Base-by-base conservation (phyloP, 306 rosid species). In the Pachyrhizus erosus region DNA sequence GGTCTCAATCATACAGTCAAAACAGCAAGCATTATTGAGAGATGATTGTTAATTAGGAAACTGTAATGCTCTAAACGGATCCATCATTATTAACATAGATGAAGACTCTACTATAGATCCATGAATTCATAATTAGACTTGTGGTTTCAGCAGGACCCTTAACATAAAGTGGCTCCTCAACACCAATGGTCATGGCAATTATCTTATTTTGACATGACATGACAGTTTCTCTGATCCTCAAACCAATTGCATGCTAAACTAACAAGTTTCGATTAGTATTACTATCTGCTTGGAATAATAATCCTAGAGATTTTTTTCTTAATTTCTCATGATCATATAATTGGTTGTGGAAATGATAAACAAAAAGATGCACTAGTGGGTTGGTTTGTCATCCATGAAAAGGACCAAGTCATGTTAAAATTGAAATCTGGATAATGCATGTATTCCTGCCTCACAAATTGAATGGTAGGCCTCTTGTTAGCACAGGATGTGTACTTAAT, bases 381-480 rank as follows among this genome's bases (percentile, higher is more conserved):
- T 79, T 78, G 65, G 37, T 42, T 14, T 46, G 75, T 75, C 77
- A 70, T 72, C 87, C 74, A 70, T 83, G 84, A 83, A 54, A 71
- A 70, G 40, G 65, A 68, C 65, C 49, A 70, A 54, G 85, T 70
- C 33, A 55, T 54, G 57, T 17, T 80, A 72, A 80, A 72, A 73
- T 58, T 65, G 31, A 75, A 83, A 75, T 61, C 21, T 70, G 29
- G 79, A 80, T 24, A 79, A 74, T 66, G 79, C 81, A 77, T 64
- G 34, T 27, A 64, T 69, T 57, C 52, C 68, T 51, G 62, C 81
- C 78, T 77, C 78, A 77, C 71, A 86, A 54, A 26, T 45, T 15
- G 45, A 77, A 72, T 66, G 79, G 85, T 80, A 55, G 85, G 75
- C 83, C 34, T 74, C 11, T 55, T 57, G 70, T 72, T 54, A 84